Evolutionary conservation across 495 filamentous ascomycete genomes (phyloP), one percentile per base, ranked within the genome.

Genomic region (Aspergillus incahuasiensis): DNA sequence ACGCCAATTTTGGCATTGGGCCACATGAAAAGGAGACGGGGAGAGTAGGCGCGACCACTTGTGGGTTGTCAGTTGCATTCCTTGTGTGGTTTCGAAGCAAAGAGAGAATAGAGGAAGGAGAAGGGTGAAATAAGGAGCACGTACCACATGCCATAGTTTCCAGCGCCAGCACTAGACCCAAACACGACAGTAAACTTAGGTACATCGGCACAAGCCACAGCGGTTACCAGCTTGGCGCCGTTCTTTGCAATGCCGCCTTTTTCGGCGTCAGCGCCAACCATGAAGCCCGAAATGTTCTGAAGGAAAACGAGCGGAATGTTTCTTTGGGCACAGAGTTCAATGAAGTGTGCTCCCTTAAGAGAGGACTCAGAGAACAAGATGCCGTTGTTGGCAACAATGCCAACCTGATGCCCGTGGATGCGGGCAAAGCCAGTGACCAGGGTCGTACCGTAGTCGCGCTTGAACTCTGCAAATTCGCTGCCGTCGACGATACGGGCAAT

Each of bases 181-280:
- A 97, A 85, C 0, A 98, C 90, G 5, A 98, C 88, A 0, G 94
- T 98, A 63, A 98, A 94, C 69, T 98, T 98, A 57, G 94, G 95
- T 35, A 97, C 94, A 56, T 95, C 86, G 9, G 92, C 91, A 67
- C 92, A 97, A 5, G 91, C 89, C 3, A 97, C 95, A 3, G 94
- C 94, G 7, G 91, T 97, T 7, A 98, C 94, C 16, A 98, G 80
- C 75, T 98, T 97, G 0, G 94, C 94, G 40, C 94, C 94, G 65
- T 98, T 95, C 79, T 97, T 97, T 25, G 94, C 94, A 61, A 98
- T 97, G 6, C 94, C 94, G 48, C 91, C 94, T 40, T 85, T 86
- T 70, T 98, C 94, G 4, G 92, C 94, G 63, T 95, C 91, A 7
- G 80, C 81, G 24, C 94, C 94, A 12, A 98, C 94, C 94, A 98